Evolutionary conservation across 2,329 filamentous ascomycete species (phyloP).

Genomic region (Sporothrix sp.): DNA sequence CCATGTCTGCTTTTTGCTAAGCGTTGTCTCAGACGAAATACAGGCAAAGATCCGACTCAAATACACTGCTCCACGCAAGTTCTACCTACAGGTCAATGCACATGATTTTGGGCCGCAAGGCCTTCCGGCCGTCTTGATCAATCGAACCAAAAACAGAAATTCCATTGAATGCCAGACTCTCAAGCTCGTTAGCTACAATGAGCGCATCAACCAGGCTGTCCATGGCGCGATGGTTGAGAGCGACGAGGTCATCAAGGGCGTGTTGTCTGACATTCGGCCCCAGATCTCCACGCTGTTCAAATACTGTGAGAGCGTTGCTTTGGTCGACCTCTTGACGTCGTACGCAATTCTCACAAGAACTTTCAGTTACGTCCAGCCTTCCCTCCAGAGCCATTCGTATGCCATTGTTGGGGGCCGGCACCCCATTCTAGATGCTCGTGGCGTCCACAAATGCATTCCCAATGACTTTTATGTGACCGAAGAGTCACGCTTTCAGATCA

Average conservation of each 20-base stretch:
- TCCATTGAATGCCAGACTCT: constrained; percentile 81
- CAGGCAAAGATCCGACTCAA: constrained; percentile 36
- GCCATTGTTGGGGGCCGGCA: constrained; percentile 68
- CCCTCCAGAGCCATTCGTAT: constrained; percentile 52
- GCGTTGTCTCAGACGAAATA: constrained; percentile 7
- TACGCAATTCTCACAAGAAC: constrained; percentile 64
- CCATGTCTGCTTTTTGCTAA: too few species aligned
- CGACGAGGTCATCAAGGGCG: constrained; percentile 61
- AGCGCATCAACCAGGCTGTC: constrained; percentile 68
- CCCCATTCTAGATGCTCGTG: constrained; percentile 54
- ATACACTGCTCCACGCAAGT: constrained; percentile 69
- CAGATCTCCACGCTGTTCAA: constrained; percentile 69
- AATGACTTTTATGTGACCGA: constrained; percentile 84
- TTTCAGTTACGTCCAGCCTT: constrained; percentile 51
- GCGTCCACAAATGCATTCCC: constrained; percentile 57
- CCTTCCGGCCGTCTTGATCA: constrained; percentile 51
- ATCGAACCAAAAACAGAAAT: constrained; percentile 61
- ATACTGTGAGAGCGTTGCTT: constrained; percentile 74
- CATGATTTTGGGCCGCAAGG: constrained; percentile 50
- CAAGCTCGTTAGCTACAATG: constrained; percentile 69
- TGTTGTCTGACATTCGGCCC: constrained; percentile 62
- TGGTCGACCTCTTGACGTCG: constrained; percentile 75
- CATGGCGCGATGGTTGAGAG: constrained; percentile 77
- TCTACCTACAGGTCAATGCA: constrained; percentile 60
- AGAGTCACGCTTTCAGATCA: constrained; percentile 77